These are phyloP conservation scores for Colletotrichum horii DNA, from an alignment of 2,329 filamentous ascomycete genomes.

Conservation along the genomic window DNA sequence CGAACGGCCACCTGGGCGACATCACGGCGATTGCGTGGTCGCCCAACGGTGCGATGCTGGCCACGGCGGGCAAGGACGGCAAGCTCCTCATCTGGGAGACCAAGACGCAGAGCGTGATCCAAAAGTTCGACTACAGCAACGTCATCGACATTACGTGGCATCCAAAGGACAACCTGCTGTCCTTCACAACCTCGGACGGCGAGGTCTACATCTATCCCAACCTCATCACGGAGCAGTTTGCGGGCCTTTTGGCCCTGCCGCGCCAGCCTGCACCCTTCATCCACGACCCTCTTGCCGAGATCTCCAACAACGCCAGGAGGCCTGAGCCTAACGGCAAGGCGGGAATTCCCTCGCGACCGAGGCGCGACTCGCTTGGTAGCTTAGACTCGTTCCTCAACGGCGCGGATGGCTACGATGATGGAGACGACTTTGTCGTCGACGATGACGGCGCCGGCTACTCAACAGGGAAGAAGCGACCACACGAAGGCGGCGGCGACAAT, in stretches of 20 bases:
- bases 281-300: constrained; percentile 77
- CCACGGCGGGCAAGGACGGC: constrained; percentile 69
- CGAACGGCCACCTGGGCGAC: constrained; percentile 79
- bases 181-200: constrained; percentile 91
- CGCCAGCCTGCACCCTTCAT: constrained; percentile 84
- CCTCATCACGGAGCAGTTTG: constrained; percentile 65
- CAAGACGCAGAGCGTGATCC: constrained; percentile 81
- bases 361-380: constrained; percentile 73
- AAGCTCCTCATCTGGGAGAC: constrained; percentile 87
- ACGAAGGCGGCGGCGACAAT: constrained; percentile 54
- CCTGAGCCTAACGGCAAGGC: constrained; percentile 36
- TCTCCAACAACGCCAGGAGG: constrained; percentile 67
- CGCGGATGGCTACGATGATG: constrained; percentile 54
- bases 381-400: constrained; percentile 82
- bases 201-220: constrained; percentile 90
- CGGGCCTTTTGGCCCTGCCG: constrained; percentile 59
- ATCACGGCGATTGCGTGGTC: constrained; percentile 93
- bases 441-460: constrained; percentile 94
- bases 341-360: constrained; percentile 36
- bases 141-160: constrained; percentile 92
- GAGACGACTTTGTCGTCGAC: constrained; percentile 88
- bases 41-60: constrained; percentile 88
- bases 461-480: constrained; percentile 58
- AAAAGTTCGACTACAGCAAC: constrained; percentile 79
- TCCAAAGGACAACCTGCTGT: constrained; percentile 83